Evolutionary conservation across 1,139 yeast species (phyloP), one percentile per base, ranked within the genome.

Genomic region (Protomyces pachydermus): DNA sequence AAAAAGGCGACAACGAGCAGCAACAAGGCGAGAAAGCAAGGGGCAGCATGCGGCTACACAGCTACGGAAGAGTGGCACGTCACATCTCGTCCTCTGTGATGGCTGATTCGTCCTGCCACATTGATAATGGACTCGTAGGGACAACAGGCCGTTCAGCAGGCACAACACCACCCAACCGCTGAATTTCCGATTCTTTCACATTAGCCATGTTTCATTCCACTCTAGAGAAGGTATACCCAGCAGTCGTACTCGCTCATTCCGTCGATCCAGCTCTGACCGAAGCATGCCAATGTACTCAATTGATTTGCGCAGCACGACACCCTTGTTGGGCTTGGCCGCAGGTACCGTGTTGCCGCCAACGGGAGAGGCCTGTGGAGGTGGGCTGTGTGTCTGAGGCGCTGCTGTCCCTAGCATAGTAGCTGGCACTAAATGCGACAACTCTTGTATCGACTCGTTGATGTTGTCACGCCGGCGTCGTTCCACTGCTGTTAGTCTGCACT

Each of bases 401-500:
- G 66, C 54, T 10, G 66, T 66, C 34, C 62, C 67, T 16, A 42
- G 48, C 25, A 42, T n/a, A 3, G 48, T 6, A 25, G 84, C 87
- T 70, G 86, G 83, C 2, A 91, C 82, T 61, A 88, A 74, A 0
- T 82, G 78, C 58, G 90, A 81, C 54, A 91, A 79, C 70, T 91
- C 96, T 71, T 88, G 95, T 65, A 91, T 91, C 72, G 86, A 85
- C 61, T 90, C 97, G 72, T 91, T 91, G 74, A 91, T 88, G 71
- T 88, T 89, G 74, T 91, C 98, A 66, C 96, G 80, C 67, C 96
- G 82, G 69, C 89, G 84, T 16, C 95, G 77, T 67, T 82, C 86
- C 16, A 80, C 79, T 5, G 32, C 6, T 20, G 78, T n/a, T 46
- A 75, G 23, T 12, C n/a, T 32, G 23, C 16, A 16, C 9, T 10